Percentiles rank a stretch among this genome's conserved stretches.
Evolutionary conservation across 176 grass and related monocot species (phyloP).

Genomic region (Dendrocalamus sinicus): DNA sequence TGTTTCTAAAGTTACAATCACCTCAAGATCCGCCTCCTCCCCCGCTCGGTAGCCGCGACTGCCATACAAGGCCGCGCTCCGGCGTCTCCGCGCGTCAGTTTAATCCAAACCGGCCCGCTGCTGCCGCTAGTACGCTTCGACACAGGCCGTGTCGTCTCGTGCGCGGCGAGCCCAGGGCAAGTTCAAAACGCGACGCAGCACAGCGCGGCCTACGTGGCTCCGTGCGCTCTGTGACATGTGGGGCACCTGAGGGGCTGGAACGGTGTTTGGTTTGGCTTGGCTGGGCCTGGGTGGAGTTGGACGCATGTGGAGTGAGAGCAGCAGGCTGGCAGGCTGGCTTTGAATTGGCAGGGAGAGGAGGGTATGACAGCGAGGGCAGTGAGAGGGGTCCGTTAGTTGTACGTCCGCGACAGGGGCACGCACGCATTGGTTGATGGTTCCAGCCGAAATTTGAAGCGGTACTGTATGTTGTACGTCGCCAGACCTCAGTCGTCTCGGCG

Average conservation of each 20-base stretch:
- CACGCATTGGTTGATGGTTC: neutral
- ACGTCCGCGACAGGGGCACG: constrained; percentile 21
- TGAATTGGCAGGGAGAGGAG: constrained; percentile 30
- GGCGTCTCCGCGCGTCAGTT: neutral
- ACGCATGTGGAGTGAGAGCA: constrained; percentile 26
- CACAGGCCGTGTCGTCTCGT: constrained; percentile 42
- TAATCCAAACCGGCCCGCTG: neutral
- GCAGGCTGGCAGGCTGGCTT: constrained; percentile 34
- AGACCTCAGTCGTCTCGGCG: neutral
- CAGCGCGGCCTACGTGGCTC: neutral
- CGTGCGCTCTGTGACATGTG: constrained; percentile 25
- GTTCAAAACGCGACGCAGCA: constrained; percentile 42
- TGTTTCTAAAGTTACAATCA: neutral
- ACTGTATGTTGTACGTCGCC: neutral
- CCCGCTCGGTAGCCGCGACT: neutral
- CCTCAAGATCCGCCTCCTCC: neutral
- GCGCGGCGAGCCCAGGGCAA: neutral
- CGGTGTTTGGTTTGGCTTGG: neutral
- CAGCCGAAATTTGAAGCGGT: constrained; percentile 21
- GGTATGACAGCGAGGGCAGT: neutral
- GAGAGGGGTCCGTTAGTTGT: constrained; percentile 39
- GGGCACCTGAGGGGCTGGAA: neutral
- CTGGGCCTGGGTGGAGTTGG: constrained; percentile 16
- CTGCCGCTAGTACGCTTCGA: neutral
- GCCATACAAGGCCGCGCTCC: neutral